These are phyloP conservation scores for Alternaria sp. DNA, from an alignment of 2,329 filamentous ascomycete genomes.

Conservation along the genomic window DNA sequence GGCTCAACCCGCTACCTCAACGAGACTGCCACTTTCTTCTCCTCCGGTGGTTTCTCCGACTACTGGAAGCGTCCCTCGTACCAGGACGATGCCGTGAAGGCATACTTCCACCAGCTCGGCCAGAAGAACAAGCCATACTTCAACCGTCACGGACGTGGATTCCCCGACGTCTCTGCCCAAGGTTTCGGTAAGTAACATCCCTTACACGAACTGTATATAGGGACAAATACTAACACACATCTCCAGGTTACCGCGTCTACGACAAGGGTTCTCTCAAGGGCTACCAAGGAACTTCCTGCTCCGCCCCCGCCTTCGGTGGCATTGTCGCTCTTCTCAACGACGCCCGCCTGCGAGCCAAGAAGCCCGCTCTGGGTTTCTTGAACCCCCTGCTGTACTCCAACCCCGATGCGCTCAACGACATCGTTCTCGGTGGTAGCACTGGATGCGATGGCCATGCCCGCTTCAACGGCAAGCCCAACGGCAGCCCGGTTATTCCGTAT, in stretches of 20 bases:
- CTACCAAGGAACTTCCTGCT: constrained; percentile 55
- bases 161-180: constrained; percentile 68
- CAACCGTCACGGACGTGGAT: constrained; percentile 62
- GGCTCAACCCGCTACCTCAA: constrained; percentile 63
- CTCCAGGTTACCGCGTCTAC: constrained; percentile 29
- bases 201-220: too few species aligned
- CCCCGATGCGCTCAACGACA: constrained; percentile 58
- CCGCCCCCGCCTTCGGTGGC: constrained; percentile 64
- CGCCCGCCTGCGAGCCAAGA: constrained; percentile 58
- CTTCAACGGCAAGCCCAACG: constrained; percentile 34
- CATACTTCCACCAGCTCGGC: constrained; percentile 53
- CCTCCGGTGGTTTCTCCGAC: constrained; percentile 58
- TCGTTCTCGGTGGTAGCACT: constrained; percentile 41
- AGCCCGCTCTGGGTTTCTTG: constrained; percentile 62
- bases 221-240: too few species aligned
- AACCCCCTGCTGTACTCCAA: constrained; percentile 64
- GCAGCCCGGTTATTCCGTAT: constrained; percentile 40
- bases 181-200: constrained; percentile 43
- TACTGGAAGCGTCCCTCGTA: constrained; percentile 57
- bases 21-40: constrained; percentile 55
- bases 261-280: constrained; percentile 52
- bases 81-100: constrained; percentile 53
- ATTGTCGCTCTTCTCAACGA: constrained; percentile 69
- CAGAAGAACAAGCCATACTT: constrained; percentile 57
- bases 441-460: constrained; percentile 46